Base-by-base conservation (phyloP, 2,329 filamentous ascomycete species). In the Aspergillus pseudoviridinutans region DNA sequence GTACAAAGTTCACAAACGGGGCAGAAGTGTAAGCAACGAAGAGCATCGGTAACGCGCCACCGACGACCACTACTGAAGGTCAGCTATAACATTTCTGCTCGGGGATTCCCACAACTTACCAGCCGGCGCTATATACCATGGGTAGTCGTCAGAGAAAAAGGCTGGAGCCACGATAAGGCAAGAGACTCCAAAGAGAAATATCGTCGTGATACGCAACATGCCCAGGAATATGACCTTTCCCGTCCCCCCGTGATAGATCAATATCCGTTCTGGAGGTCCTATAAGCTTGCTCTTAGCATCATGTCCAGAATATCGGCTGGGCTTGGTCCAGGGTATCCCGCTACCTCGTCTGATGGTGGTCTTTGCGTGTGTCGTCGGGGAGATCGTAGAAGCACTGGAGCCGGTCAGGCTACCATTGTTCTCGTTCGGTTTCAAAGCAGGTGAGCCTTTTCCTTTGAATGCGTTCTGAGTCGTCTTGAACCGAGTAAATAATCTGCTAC, bases 221-320 rank as follows among this genome's bases (percentile, higher is more conserved):
- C 87, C 89, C 49, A 93, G 75, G 63, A 89, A 87, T 6, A 86
- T 84, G 29, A 84, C 87, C 57, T 84, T 82, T 8, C 81, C 81
- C 0, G 84, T 87, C 53, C 90, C 89, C 54, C 86, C 86, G 74
- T 92, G 88, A 73, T 90, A 95, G 60, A 95, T 83, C 64, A 91
- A 80, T 28, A 92, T 71, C 49, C 70, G 68, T 51, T 76, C 74
- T 42, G 74, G 74, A 22, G 71, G 68, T 24, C 69, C 74, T 75
- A 56, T 42, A 63, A 28, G 25, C 44, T 54, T 42, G 20, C 38
- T 41, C 41, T 68, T 58, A 66, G 58, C 17, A 58, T 38, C 27
- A 9, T 42, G 12, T 27, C 9, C 24, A 28, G 12, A 25, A 32
- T 24, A 44, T 52, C 32, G 27, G 44, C 32, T 10, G 17, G 20